Base-by-base conservation (phyloP, 495 filamentous ascomycete genomes). In the Lophiotrema nucula region DNA sequence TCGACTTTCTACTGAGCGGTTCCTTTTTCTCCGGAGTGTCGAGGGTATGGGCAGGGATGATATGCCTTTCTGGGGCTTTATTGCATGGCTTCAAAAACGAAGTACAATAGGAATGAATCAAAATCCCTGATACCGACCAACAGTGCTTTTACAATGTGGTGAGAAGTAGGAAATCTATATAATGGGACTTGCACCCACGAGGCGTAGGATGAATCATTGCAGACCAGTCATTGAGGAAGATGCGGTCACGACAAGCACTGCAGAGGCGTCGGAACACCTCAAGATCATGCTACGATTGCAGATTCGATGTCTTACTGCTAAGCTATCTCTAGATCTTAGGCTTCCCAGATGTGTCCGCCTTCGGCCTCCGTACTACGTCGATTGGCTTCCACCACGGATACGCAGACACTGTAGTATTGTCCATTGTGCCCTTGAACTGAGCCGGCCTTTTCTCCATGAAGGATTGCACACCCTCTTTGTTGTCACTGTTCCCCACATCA, bases 1-100 rank as follows among this genome's bases (percentile, higher is more conserved):
- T 87, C 88, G 60, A 97, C 93, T 72, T 97, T 97, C 68, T 76
- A 67, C 62, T 77, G 69, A 67, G 63, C 58, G 64, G 59, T 26
- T 66, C 60, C 60, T 61, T 25, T 42, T 56, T 60, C 42, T 24
- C 24, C 56, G 62, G 56, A 56, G 58, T 64, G 49, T 57, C 54
- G 52, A 18, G n/a, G 53, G 58, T 58, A 55, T 60, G 43, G 62
- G 39, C 16, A 47, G 42, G 63, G 53, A 58, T 50, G 53, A 55
- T 31, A 35, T 39, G 53, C 52, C 53, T 58, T 62, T 58, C 44
- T 31, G 46, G 42, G 58, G 25, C 41, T 55, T 49, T 51, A 53
- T 35, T 56, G 64, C 64, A 63, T 63, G 51, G 64, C 59, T 63
- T 67, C 60, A 47, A 62, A 56, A 56, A 28, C 19, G 64, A 67